Percentiles rank a stretch among this genome's conserved stretches.
Evolutionary conservation across 768 basidiomycete genomes (phyloP).

Genomic region (Pleurotus djamor): DNA sequence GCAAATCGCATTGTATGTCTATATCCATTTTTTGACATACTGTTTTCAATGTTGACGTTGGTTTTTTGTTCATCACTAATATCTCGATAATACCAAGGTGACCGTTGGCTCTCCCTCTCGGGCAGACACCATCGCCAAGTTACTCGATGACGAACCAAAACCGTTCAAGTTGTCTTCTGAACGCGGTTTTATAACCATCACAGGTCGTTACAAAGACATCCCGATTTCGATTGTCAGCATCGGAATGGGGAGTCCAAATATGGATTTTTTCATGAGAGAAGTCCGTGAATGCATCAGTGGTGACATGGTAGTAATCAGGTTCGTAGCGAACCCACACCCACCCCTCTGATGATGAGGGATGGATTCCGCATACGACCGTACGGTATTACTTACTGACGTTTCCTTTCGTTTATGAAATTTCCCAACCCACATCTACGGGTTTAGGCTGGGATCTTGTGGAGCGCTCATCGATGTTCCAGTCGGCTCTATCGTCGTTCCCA

Average conservation of each 20-base stretch:
- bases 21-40: too few species aligned
- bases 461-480: slow-evolving; percentile 65
- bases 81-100: slow-evolving; percentile 35
- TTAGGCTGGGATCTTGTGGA: slow-evolving; percentile 82
- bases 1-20: slow-evolving; percentile 72
- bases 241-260: slow-evolving; percentile 82
- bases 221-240: slow-evolving; percentile 77
- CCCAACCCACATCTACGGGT: background rate
- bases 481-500: slow-evolving; percentile 75
- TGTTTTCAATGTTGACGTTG: too few species aligned
- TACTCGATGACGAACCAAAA: slow-evolving; percentile 56
- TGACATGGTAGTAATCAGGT: slow-evolving; percentile 53
- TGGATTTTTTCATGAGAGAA: slow-evolving; percentile 86
- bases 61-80: background rate
- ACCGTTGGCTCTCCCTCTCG: slow-evolving; percentile 76
- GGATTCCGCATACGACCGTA: slow-evolving; percentile 1
- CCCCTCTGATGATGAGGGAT: background rate
- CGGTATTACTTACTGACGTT: slow-evolving; percentile 5
- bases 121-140: slow-evolving; percentile 54
- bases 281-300: slow-evolving; percentile 71
- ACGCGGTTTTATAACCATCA: slow-evolving; percentile 73
- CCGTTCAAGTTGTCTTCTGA: slow-evolving; percentile 68
- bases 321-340: slow-evolving; percentile 9
- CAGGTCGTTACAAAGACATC: slow-evolving; percentile 58
- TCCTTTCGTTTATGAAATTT: background rate